These are phyloP conservation scores for Simplicillium aogashimaense DNA, from an alignment of 2,329 filamentous ascomycete species.

Conservation along the genomic window DNA sequence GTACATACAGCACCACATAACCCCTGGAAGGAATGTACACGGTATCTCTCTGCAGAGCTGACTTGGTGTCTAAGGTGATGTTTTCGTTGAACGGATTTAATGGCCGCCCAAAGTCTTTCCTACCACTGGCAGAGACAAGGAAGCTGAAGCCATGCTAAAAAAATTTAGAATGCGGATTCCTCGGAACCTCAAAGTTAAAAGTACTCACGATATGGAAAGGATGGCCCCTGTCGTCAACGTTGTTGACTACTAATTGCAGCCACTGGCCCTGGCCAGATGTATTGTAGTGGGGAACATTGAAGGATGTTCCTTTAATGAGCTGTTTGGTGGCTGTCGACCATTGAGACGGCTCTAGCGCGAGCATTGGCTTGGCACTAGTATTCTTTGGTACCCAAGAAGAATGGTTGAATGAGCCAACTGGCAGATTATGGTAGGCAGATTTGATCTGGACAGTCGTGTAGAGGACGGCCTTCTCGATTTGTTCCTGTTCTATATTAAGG, in stretches of 20 bases:
- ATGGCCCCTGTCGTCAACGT: constrained; percentile 37
- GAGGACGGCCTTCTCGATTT: constrained; percentile 7
- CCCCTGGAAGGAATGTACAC: constrained; percentile 21
- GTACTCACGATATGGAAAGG: constrained; percentile 36
- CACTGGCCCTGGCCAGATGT: constrained; percentile 17
- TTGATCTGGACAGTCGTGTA: constrained; percentile 12
- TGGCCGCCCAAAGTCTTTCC: constrained; percentile 2
- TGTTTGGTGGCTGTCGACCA: constrained; percentile 9
- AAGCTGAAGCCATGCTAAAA: constrained; percentile 11
- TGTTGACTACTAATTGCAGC: constrained; percentile 39
- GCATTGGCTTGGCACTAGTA: constrained; percentile 7
- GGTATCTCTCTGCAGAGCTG: constrained; percentile 22
- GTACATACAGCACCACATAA: constrained; percentile 23
- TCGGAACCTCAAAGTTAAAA: background rate
- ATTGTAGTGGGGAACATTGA: constrained; percentile 9
- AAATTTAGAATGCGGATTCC: background rate
- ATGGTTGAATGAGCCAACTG: constrained; percentile 12
- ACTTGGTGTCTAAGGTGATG: constrained; percentile 7
- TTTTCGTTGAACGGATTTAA: background rate
- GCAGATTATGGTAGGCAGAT: constrained; percentile 10
- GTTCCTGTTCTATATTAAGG: background rate
- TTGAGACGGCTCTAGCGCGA: constrained; percentile 6
- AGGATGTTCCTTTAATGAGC: constrained; percentile 6
- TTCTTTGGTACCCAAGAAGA: constrained; percentile 10
- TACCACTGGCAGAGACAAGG: constrained; percentile 7